Evolutionary conservation across 495 filamentous ascomycete genomes (phyloP).

Genomic region (Podospora fimiseda): DNA sequence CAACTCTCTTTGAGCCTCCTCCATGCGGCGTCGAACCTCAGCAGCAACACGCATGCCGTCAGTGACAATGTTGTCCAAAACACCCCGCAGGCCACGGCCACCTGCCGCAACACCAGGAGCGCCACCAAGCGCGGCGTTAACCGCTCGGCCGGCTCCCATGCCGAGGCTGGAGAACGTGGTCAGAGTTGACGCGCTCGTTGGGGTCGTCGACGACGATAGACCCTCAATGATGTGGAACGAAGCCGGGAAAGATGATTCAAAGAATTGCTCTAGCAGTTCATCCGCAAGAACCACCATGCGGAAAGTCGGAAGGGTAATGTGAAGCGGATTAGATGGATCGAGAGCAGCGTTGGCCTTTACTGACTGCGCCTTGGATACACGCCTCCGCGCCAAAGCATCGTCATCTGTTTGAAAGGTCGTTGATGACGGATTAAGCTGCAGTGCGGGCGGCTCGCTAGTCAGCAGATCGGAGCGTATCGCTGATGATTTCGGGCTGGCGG

Average conservation of each 20-base stretch:
- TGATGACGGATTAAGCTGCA: constrained; percentile 18
- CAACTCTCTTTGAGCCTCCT: constrained; percentile 81
- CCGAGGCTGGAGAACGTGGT: constrained; percentile 74
- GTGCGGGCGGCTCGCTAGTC: constrained; percentile 9
- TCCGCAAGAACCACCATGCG: constrained; percentile 97
- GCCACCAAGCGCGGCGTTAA: constrained; percentile 28
- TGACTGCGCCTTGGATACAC: constrained; percentile 48
- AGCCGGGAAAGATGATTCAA: constrained; percentile 71
- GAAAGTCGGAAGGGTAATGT: constrained; percentile 97
- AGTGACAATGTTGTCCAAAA: constrained; percentile 92
- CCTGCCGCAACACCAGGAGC: constrained; percentile 44
- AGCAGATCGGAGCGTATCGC: constrained; percentile 27
- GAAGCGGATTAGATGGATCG: constrained; percentile 83
- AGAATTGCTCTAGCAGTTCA: constrained; percentile 91
- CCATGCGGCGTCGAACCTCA: constrained; percentile 85
- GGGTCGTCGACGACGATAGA: constrained; percentile 20
- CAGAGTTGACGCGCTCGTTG: constrained; percentile 48
- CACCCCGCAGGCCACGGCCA: constrained; percentile 76
- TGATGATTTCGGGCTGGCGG: constrained; percentile 27
- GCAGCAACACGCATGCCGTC: constrained; percentile 93
- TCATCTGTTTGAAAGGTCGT: constrained; percentile 1
- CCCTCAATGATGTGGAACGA: constrained; percentile 54
- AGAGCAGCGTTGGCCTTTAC: constrained; percentile 78
- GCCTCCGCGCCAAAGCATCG: constrained; percentile 21
- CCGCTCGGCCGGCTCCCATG: constrained; percentile 39